Percentiles rank a stretch among this genome's conserved stretches.
Evolutionary conservation across 129 eudicot genomes (phyloP).

Genomic region (Saposhnikovia divaricata): DNA sequence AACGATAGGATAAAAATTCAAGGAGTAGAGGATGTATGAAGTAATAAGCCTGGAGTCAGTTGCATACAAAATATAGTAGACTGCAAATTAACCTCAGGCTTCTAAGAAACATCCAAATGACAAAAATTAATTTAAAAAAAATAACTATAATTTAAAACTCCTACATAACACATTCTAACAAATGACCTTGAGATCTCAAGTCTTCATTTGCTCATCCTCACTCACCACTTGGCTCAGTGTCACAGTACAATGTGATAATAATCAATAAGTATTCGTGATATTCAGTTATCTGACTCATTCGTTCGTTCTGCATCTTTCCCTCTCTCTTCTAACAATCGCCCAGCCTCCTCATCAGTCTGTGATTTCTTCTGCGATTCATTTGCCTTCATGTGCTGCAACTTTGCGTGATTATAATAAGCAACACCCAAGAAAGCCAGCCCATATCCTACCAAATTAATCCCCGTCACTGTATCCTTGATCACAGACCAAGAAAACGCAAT

Average conservation of each 20-base stretch:
- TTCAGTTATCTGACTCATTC: conserved; percentile 34
- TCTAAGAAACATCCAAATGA: not conserved
- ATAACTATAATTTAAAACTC: not conserved
- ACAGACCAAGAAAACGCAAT: too few relatives aligned
- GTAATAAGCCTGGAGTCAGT: not conserved
- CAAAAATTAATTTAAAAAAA: not conserved
- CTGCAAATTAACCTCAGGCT: not conserved
- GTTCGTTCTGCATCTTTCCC: conserved; percentile 31
- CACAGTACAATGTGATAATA: not conserved
- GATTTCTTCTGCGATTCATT: conserved; percentile 51
- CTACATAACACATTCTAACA: not conserved
- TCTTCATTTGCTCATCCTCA: conserved; percentile 14
- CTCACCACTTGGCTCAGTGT: conserved; percentile 4
- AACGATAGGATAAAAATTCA: not conserved
- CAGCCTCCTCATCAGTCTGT: conserved; percentile 56
- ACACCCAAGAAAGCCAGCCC: conserved; percentile 74
- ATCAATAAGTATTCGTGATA: not conserved
- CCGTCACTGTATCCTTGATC: conserved; percentile 55
- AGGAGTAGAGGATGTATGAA: not conserved
- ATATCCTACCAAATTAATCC: conserved; percentile 55
- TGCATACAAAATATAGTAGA: too few relatives aligned
- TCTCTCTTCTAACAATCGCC: conserved; percentile 49
- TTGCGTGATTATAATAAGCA: conserved; percentile 52
- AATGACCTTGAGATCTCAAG: conserved; percentile 18
- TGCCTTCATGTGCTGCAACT: conserved; percentile 54